A percentile compares a stretch with the other conserved stretches of the same genome.
These are phyloP conservation scores for Phytophthora brassicae DNA, from an alignment of 352 stramenopile genomes.

Conservation along the genomic window DNA sequence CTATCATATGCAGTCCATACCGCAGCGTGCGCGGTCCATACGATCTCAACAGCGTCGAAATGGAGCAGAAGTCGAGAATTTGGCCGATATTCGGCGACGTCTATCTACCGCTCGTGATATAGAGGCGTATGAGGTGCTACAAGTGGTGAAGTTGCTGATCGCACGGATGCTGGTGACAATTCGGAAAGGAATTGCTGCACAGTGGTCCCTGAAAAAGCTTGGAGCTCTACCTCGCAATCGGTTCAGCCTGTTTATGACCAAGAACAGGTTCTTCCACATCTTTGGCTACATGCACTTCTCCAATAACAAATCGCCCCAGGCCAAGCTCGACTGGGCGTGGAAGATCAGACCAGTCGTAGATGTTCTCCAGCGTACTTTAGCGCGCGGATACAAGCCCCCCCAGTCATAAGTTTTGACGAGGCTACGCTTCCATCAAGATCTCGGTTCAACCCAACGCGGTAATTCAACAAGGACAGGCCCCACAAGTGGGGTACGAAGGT, in stretches of 20 bases:
- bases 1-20: background rate
- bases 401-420: too few species aligned
- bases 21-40: background rate
- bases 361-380: too few species aligned
- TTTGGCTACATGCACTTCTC: background rate
- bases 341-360: too few species aligned
- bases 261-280: background rate
- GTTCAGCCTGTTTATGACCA: background rate
- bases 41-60: background rate
- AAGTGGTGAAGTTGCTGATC: too few species aligned
- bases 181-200: too few species aligned
- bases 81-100: background rate
- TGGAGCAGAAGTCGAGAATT: background rate
- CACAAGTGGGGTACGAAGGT: background rate
- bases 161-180: too few species aligned
- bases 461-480: conserved; percentile 7
- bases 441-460: too few species aligned
- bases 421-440: too few species aligned
- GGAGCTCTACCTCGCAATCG: background rate
- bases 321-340: background rate
- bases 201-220: background rate
- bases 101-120: too few species aligned
- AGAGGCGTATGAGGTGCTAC: too few species aligned
- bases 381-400: too few species aligned
- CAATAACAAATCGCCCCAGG: background rate